phyloP scores from a whole-genome alignment of 495 filamentous ascomycete genomes.

The Cercophora sp. region DNA sequence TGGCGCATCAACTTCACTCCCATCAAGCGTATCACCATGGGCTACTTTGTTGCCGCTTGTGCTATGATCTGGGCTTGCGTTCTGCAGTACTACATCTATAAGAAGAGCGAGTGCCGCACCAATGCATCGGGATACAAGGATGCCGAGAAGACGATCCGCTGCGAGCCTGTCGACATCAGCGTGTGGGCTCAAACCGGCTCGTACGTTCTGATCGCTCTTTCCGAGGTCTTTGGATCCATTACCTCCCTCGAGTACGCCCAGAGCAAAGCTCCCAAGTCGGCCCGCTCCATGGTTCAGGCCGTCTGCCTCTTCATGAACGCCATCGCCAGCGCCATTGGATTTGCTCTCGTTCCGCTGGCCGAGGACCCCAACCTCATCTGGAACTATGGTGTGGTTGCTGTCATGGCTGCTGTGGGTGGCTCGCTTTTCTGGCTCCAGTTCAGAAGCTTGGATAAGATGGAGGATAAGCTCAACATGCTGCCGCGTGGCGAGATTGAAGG shows the following conservation, averaged over 20 bases:
- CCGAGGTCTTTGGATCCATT: conserved; percentile 69
- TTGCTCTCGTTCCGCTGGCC: conserved; percentile 63
- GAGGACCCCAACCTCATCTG: conserved; percentile 63
- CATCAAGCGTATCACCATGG: conserved; percentile 67
- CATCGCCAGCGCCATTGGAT: conserved; percentile 62
- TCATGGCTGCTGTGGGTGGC: conserved; percentile 57
- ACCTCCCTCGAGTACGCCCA: conserved; percentile 67
- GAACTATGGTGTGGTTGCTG: conserved; percentile 60
- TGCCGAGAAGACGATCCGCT: conserved; percentile 10
- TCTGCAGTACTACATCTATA: conserved; percentile 69
- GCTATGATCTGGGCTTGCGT: conserved; percentile 65
- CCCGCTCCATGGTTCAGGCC: conserved; percentile 68
- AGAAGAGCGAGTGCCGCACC: conserved; percentile 51
- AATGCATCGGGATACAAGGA: conserved; percentile 8
- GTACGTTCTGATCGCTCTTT: conserved; percentile 66
- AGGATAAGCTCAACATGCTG: conserved; percentile 62
- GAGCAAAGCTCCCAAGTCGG: conserved; percentile 73
- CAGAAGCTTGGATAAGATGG: conserved; percentile 54
- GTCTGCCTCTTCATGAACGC: conserved; percentile 67
- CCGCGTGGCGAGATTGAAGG: neutral
- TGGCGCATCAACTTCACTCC: conserved; percentile 64
- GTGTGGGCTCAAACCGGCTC: conserved; percentile 61
- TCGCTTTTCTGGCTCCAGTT: conserved; percentile 60
- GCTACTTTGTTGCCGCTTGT: conserved; percentile 57
- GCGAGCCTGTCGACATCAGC: conserved; percentile 29